These are phyloP conservation scores for Chrysosphaeria jannelii DNA, from an alignment of 2,329 filamentous ascomycete genomes.

Conservation along the genomic window DNA sequence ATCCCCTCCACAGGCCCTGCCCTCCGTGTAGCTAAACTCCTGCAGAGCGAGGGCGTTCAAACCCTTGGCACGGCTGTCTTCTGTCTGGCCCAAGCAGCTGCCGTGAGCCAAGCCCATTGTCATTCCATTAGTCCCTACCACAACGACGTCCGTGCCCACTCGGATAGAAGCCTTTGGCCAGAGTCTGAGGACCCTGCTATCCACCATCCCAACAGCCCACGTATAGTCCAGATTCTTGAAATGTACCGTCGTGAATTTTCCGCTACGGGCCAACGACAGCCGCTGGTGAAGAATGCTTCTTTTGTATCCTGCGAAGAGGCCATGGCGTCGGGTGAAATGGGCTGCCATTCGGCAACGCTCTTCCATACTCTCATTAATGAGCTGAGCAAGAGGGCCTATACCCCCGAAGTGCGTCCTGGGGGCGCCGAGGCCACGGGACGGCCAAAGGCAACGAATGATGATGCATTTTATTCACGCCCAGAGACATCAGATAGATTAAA, in stretches of 20 bases:
- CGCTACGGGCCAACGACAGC: constrained; percentile 17
- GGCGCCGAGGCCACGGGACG: too few relatives aligned
- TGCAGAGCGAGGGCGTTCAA: constrained; percentile 14
- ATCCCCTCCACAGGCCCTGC: constrained; percentile 18
- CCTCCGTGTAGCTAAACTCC: constrained; percentile 13
- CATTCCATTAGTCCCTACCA: constrained; percentile 19
- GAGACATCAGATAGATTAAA: too few relatives aligned
- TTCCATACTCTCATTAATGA: constrained; percentile 11
- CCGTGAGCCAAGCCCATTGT: constrained; percentile 16
- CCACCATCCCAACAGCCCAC: constrained; percentile 16
- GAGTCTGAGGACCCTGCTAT: constrained; percentile 15
- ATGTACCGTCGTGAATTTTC: constrained; percentile 15
- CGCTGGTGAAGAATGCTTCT: constrained; percentile 16
- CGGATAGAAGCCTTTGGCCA: constrained; percentile 14
- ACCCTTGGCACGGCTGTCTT: constrained; percentile 17
- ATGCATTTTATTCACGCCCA: too few relatives aligned
- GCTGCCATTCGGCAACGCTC: constrained; percentile 16
- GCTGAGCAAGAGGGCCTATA: constrained; percentile 8
- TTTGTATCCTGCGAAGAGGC: constrained; percentile 14
- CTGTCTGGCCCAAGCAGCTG: constrained; percentile 16
- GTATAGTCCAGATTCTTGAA: constrained; percentile 17
- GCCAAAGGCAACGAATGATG: too few relatives aligned
- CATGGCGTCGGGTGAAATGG: constrained; percentile 15
- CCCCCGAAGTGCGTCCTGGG: constrained; percentile 7
- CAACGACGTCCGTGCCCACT: constrained; percentile 15